Base-by-base conservation (phyloP, 441 rosid genomes). In the Adansonia grandidieri region DNA sequence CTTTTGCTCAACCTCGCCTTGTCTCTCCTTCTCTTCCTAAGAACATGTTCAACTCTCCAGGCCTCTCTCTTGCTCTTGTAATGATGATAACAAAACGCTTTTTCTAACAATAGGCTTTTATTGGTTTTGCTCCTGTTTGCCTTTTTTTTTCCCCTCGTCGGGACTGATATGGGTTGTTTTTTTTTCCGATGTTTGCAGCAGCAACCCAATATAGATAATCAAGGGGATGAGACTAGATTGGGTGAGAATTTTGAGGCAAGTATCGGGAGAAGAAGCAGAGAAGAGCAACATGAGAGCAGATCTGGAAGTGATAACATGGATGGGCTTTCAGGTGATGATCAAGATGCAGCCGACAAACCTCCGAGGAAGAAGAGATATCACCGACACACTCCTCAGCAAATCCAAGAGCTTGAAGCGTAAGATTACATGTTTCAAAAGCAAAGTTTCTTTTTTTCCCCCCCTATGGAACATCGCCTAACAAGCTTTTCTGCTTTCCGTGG, bases 401-500 rank as follows among this genome's bases (percentile, higher is more conserved):
- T 94, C 67, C 97, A 91, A 83, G 97, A 94, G 80, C 98, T 94
- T n/a, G 98, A 94, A 92, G 67, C 90, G 96, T 91, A 88, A 61
- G 57, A 65, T 62, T 65, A 53, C 17, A n/a, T 48, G 50, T n/a
- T 19, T 13, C 50, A 68, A 69, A 61, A 72, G 4, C 60, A 37
- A 72, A 51, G 9, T 48, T 74, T 4, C 11, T 7, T 22, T 0
- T 60, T 57, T 10, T 57, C 24, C 20, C 63, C 63, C 22, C 22
- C 20, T 11, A 17, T 13, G 42, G 66, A 45, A 13, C 53, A 58
- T 58, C 2, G 20, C 71, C 24, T 54, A 19, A 13, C 61, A 50
- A 73, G 57, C 24, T 7, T 57, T 57, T 7, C 9, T 4, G 15
- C 6, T 56, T n/a, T 14, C 37, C 20, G 74, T 45, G 28, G 9